Evolutionary conservation across 2,329 filamentous ascomycete species (phyloP), one percentile per base, ranked within the genome.

Genomic region (Cryphonectria nitschkei): DNA sequence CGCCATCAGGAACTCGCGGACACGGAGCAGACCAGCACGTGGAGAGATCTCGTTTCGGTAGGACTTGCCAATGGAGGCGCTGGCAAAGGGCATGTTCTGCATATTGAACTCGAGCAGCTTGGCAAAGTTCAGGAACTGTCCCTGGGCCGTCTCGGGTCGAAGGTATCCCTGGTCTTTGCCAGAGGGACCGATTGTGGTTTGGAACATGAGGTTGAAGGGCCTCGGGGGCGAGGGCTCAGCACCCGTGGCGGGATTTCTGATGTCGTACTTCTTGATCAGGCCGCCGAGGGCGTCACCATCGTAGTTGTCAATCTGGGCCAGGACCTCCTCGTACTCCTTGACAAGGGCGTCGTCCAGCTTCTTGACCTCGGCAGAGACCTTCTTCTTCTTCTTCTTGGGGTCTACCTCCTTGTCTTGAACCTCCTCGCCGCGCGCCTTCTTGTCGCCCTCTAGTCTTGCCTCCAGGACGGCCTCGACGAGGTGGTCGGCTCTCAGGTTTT

Each of bases 1-100:
- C 34, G 95, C 96, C 96, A 99, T 98, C 77, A 98, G 84, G 84
- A 99, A 98, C 81, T 99, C 96, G 77, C 96, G 93, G 60, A 99
- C 96, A 76, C 96, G 92, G 71, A 99, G 84, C 56, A 99, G 90
- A 82, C 96, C 96, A 74, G 93, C 89, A 69, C 96, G 90, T 13
- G 96, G 96, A 0, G 96, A 98, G 76, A 99, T 98, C 80, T 99
- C 96, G 80, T 99, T 99, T 77, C 96, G 90, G 88, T 97, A 98
- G 1, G 95, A 98, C 83, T 97, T 97, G 82, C 96, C 96, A 80
- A 99, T 97, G 54, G 93, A 97, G 63, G 96, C 96, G 65, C 95
- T 98, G 19, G 96, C 96, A 79, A 99, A 98, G 37, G 96, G 96
- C 93, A 99, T 97, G 76, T 91, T 87, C 78, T 94, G 90, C 82